Conservation (phyloP, 495 filamentous ascomycete species). For the Aspergillus affinis region DNA sequence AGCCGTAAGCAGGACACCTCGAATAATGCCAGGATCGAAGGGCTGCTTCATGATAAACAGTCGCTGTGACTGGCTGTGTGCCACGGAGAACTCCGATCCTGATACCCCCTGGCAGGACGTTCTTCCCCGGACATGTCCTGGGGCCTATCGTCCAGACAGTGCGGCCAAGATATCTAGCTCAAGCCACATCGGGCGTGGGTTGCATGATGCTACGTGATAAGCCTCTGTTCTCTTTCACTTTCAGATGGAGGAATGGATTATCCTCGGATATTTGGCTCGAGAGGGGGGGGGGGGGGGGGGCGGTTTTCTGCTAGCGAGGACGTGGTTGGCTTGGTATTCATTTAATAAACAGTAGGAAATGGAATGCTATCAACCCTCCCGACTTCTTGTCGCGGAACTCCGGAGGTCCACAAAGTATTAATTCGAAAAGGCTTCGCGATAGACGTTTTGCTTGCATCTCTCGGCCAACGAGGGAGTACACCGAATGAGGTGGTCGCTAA, state of each 20-base stretch:
- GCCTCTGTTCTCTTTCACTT: not conserved
- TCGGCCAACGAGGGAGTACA: no score
- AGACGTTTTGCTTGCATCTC: not conserved
- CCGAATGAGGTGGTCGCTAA: no score
- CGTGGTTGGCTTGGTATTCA: not conserved
- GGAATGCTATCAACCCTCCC: not conserved
- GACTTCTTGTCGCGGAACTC: not conserved
- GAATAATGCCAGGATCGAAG: not conserved
- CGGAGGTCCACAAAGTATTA: not conserved
- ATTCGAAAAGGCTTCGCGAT: not conserved
- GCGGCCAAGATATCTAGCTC: not conserved
- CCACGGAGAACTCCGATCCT: not conserved
- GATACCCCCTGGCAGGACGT: not conserved
- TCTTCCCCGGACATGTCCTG: not conserved
- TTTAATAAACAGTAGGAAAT: not conserved
- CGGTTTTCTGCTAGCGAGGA: not conserved
- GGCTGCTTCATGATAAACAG: not conserved
- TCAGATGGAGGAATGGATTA: not conserved
- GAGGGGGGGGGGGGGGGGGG: no score
- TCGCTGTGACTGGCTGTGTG: not conserved
- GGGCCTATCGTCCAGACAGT: no score
- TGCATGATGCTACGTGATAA: not conserved
- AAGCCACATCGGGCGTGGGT: not conserved
- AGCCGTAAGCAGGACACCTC: not conserved
- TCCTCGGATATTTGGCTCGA: not conserved